Evolutionary conservation across 306 rosid species (phyloP).

Genomic region (Cajanus cajan): DNA sequence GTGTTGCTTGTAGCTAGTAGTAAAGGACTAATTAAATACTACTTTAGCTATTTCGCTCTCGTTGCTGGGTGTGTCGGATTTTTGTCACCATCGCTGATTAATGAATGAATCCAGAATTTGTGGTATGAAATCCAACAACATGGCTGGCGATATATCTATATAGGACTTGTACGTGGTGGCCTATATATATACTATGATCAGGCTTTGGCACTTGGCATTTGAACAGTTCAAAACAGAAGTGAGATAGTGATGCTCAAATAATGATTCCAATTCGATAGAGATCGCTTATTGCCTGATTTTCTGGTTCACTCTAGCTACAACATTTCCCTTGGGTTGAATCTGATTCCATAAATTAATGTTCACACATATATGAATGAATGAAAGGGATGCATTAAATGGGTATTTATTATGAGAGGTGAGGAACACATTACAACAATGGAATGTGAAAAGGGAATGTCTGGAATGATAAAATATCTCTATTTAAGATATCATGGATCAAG

Average conservation of each 20-base stretch:
- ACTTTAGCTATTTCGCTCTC: constrained; percentile 21
- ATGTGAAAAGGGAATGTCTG: constrained; percentile 31
- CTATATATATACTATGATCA: not conserved
- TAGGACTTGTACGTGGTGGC: constrained; percentile 39
- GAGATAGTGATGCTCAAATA: constrained; percentile 46
- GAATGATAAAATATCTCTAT: constrained; percentile 26
- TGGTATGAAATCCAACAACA: constrained; percentile 38
- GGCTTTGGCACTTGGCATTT: constrained; percentile 41
- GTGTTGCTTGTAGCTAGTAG: no score
- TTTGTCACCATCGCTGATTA: constrained; percentile 36
- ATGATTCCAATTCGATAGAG: constrained; percentile 8
- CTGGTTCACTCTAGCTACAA: constrained; percentile 15
- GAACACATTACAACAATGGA: constrained; percentile 10
- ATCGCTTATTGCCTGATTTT: constrained; percentile 14
- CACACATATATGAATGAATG: not conserved
- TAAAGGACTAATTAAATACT: not conserved
- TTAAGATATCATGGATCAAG: not conserved
- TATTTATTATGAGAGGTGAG: constrained; percentile 21
- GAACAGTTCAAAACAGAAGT: constrained; percentile 24
- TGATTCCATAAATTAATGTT: constrained; percentile 20
- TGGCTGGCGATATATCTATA: not conserved
- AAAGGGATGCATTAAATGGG: constrained; percentile 8
- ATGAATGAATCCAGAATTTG: constrained; percentile 33
- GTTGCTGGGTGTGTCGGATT: constrained; percentile 37
- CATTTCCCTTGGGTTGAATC: not conserved